A percentile compares a stretch with the other conserved stretches of the same genome.
Evolutionary conservation across 2,329 filamentous ascomycete species (phyloP).

Genomic region (Hypoxylon sp.): DNA sequence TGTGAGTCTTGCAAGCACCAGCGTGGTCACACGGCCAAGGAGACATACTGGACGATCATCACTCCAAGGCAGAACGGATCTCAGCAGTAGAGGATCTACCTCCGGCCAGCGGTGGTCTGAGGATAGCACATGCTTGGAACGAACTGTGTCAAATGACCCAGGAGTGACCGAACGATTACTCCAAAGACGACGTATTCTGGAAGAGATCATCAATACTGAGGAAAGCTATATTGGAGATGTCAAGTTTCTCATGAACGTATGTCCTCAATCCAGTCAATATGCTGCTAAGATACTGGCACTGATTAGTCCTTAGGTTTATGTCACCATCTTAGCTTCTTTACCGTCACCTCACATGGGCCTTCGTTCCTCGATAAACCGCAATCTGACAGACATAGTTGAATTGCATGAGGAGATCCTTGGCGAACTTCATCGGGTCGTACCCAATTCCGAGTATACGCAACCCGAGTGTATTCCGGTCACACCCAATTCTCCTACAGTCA

Average conservation of each 20-base stretch:
- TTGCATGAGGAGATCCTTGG: constrained; percentile 86
- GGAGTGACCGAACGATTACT: constrained; percentile 79
- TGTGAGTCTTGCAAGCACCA: constrained; percentile 81
- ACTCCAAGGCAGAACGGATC: constrained; percentile 71
- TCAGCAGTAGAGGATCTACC: constrained; percentile 74
- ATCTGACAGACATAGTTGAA: constrained; percentile 83
- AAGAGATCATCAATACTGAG: constrained; percentile 89
- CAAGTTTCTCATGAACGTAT: constrained; percentile 87
- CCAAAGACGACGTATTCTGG: constrained; percentile 83
- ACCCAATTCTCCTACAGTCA: constrained; percentile 42
- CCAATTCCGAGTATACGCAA: constrained; percentile 75
- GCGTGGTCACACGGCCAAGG: constrained; percentile 74
- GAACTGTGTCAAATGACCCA: constrained; percentile 70
- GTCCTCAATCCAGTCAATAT: constrained; percentile 47
- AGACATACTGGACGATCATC: constrained; percentile 66
- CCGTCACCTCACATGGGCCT: constrained; percentile 75
- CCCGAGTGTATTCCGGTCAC: constrained; percentile 53
- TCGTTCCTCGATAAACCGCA: constrained; percentile 81
- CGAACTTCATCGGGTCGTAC: constrained; percentile 79
- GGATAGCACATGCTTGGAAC: constrained; percentile 74
- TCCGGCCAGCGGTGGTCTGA: constrained; percentile 74
- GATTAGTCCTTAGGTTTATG: constrained; percentile 73
- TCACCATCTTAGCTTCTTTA: constrained; percentile 80
- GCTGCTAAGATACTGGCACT: constrained; percentile 6
- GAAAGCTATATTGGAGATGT: constrained; percentile 90